phyloP scores from a whole-genome alignment of 2,329 filamentous ascomycete species.

The Talaromyces sp. region DNA sequence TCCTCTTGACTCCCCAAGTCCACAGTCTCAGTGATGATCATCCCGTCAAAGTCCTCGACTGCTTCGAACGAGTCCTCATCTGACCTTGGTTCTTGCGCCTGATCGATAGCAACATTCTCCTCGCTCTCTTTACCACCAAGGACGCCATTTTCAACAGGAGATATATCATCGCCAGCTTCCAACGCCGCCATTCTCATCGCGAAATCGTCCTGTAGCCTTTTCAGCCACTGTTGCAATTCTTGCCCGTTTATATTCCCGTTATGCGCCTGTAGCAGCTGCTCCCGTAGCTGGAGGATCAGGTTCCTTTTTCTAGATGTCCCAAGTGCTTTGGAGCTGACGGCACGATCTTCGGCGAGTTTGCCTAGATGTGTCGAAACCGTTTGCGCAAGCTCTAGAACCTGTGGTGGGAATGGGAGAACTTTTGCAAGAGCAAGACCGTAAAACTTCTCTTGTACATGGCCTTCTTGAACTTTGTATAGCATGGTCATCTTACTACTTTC shows the following conservation, averaged over 20 bases:
- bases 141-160: neutral
- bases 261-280: slow-evolving; percentile 64
- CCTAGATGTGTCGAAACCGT: slow-evolving; percentile 60
- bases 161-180: slow-evolving; percentile 37
- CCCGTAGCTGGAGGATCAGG: slow-evolving; percentile 66
- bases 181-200: slow-evolving; percentile 64
- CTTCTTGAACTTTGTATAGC: slow-evolving; percentile 76
- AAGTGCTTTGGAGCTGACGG: slow-evolving; percentile 54
- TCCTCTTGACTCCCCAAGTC: neutral
- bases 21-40: neutral
- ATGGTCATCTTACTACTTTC: slow-evolving; percentile 67
- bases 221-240: slow-evolving; percentile 59
- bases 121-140: slow-evolving; percentile 2
- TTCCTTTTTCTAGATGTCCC: slow-evolving; percentile 62
- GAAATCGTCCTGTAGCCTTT: slow-evolving; percentile 69
- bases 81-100: neutral
- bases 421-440: slow-evolving; percentile 82
- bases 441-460: slow-evolving; percentile 63
- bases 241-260: slow-evolving; percentile 61
- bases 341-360: slow-evolving; percentile 52
- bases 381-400: slow-evolving; percentile 64
- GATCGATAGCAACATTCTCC: neutral
- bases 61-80: slow-evolving; percentile 12
- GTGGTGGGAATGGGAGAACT: slow-evolving; percentile 64
- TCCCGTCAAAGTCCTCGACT: slow-evolving; percentile 5